Percentiles rank a stretch among this genome's conserved stretches.
phyloP scores from a whole-genome alignment of 1,139 yeast genomes.

The Candida neerlandica region DNA sequence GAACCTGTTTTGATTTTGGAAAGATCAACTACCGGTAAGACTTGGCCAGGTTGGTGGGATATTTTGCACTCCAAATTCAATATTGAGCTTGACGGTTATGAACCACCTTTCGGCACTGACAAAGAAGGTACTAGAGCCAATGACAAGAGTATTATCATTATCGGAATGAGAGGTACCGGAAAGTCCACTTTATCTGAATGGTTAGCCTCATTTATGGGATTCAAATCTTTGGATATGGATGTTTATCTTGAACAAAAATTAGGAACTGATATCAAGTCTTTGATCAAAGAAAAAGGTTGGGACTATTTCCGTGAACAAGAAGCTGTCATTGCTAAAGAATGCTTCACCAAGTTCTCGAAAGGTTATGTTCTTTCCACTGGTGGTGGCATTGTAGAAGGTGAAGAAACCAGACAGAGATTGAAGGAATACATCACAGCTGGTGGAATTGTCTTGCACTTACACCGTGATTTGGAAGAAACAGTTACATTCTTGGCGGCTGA shows the following conservation, averaged over 20 bases:
- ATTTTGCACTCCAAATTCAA: constrained; percentile 70
- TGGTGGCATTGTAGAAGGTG: constrained; percentile 90
- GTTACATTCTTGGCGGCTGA: constrained; percentile 74
- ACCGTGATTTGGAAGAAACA: constrained; percentile 83
- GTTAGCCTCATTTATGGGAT: constrained; percentile 73
- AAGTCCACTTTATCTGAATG: constrained; percentile 84
- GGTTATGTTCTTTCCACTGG: constrained; percentile 89
- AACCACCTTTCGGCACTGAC: constrained; percentile 30
- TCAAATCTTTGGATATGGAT: constrained; percentile 79
- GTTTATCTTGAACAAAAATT: constrained; percentile 60
- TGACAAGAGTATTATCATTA: constrained; percentile 68
- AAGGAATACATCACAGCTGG: constrained; percentile 57
- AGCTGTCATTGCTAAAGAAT: constrained; percentile 55
- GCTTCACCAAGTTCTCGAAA: constrained; percentile 46
- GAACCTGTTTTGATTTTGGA: constrained; percentile 76
- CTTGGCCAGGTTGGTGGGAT: constrained; percentile 99
- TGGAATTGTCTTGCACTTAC: constrained; percentile 84
- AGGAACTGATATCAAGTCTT: constrained; percentile 63
- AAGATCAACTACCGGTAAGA: constrained; percentile 91
- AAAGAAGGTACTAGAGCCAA: constrained; percentile 22
- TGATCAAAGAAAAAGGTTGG: constrained; percentile 79
- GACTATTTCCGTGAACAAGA: constrained; percentile 78
- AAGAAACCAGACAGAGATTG: constrained; percentile 64
- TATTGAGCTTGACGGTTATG: constrained; percentile 70
- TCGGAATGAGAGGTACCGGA: constrained; percentile 99